A percentile compares a stretch with the other conserved stretches of the same genome.
phyloP scores from a whole-genome alignment of 169 alveolate genomes.

The Sarcocystis neurona region DNA sequence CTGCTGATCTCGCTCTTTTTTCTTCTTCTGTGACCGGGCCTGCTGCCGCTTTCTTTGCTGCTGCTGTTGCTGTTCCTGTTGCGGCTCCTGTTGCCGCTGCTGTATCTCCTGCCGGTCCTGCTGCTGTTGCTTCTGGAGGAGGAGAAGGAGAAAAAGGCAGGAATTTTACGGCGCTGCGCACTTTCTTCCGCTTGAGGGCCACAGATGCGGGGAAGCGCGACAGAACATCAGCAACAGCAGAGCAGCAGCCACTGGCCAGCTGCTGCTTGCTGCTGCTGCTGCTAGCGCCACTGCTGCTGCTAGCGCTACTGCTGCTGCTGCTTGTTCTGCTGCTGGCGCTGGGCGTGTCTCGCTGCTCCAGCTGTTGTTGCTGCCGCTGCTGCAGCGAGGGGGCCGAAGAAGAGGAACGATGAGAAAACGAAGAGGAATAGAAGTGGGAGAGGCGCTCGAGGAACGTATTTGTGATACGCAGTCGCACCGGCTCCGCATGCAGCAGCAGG shows the following conservation, averaged over 20 bases:
- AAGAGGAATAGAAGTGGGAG: slow-evolving; percentile 48
- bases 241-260: not conserved
- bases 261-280: not conserved
- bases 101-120: not conserved
- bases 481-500: slow-evolving; percentile 58
- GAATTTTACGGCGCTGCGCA: no score
- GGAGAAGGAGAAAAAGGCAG: slow-evolving; percentile 35
- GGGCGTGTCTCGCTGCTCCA: slow-evolving; percentile 35
- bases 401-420: no score
- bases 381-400: not conserved
- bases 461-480: slow-evolving; percentile 45
- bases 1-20: no score
- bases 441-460: slow-evolving; percentile 49
- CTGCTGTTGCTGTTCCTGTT: no score
- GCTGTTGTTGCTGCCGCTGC: slow-evolving; percentile 27
- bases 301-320: slow-evolving; percentile 38
- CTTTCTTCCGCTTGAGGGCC: no score
- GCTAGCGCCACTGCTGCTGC: not conserved
- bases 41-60: no score
- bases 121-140: not conserved
- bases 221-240: not conserved
- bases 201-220: not conserved
- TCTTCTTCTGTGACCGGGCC: no score
- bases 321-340: slow-evolving; percentile 30
- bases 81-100: no score